Evolutionary conservation across 169 alveolate species (phyloP).

Genomic region (Cryptosporidium felis): DNA sequence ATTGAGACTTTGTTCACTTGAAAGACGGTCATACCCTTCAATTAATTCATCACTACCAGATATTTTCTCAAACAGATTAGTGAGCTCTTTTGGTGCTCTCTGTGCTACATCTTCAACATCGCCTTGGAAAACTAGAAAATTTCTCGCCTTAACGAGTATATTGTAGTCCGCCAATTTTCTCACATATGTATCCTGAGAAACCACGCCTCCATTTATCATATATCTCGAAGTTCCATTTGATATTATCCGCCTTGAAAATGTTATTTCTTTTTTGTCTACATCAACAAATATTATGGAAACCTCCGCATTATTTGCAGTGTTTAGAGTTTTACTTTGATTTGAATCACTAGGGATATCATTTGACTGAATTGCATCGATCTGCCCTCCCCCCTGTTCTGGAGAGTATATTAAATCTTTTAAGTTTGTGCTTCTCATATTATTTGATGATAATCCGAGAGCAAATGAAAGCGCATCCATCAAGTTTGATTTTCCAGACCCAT

Average conservation of each 20-base stretch:
- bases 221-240: slow-evolving; percentile 81
- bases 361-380: slow-evolving; percentile 66
- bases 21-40: slow-evolving; percentile 69
- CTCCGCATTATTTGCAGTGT: slow-evolving; percentile 1
- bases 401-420: slow-evolving; percentile 86
- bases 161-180: slow-evolving; percentile 73
- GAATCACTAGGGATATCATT: neutral
- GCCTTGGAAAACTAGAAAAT: slow-evolving; percentile 89
- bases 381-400: slow-evolving; percentile 78
- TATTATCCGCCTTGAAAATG: slow-evolving; percentile 83
- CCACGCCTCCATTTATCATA: slow-evolving; percentile 80
- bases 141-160: slow-evolving; percentile 78
- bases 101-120: slow-evolving; percentile 87
- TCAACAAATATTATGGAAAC: slow-evolving; percentile 35
- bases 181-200: slow-evolving; percentile 78
- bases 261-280: slow-evolving; percentile 75
- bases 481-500: slow-evolving; percentile 89
- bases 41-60: slow-evolving; percentile 84
- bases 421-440: slow-evolving; percentile 85
- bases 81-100: slow-evolving; percentile 86
- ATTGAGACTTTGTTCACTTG: slow-evolving; percentile 59
- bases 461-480: slow-evolving; percentile 86
- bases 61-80: slow-evolving; percentile 86
- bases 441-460: slow-evolving; percentile 86
- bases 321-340: neutral